Base-by-base conservation (phyloP, 2,329 filamentous ascomycete species). In the Bisporella sp. region DNA sequence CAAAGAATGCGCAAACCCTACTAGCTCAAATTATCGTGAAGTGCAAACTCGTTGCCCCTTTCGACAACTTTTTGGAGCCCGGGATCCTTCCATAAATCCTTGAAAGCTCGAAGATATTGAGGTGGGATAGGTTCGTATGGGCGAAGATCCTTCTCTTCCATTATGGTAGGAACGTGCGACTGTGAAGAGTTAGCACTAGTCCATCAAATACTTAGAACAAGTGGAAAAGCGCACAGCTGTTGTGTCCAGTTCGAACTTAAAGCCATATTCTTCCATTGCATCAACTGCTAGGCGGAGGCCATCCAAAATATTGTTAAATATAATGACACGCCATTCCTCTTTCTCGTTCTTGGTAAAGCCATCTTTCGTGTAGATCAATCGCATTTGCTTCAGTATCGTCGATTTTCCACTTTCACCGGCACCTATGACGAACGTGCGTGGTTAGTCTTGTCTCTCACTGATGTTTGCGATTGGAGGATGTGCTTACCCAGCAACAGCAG, bases 361-460 rank as follows among this genome's bases (percentile, higher is more conserved):
- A 48, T 64, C 60, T 68, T 90, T 84, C 11, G 89, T 84, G 68
- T 97, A 93, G 62, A 99, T 96, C 69, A 99, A 84, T 69, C 92
- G 92, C 93, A 99, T 97, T 76, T 97, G 92, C 74, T 97, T 97
- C 58, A 97, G 81, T 53, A 97, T 91, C 1, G 92, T 97, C 6
- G 92, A 96, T 72, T 97, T 97, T 58, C 92, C 89, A 52, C 87
- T 93, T 72, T 97, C 92, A 66, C 92, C 92, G 62, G 92, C 92
- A 69, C 92, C 91, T 96, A 40, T 47, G 46, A 40, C 21, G n/a
- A 30, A 39, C 45, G 21, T 21, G 42, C 30, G 41, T 41, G n/a
- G 47, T 61, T 57, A 62, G 57, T 49, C 42, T n/a, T 46, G 21
- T 35, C n/a, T n/a, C 9, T 45, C 41, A 49, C 43, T 42, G 6